A percentile compares a stretch with the other conserved stretches of the same genome.
phyloP scores from a whole-genome alignment of 2,329 filamentous ascomycete genomes.

The Septoria linicola region DNA sequence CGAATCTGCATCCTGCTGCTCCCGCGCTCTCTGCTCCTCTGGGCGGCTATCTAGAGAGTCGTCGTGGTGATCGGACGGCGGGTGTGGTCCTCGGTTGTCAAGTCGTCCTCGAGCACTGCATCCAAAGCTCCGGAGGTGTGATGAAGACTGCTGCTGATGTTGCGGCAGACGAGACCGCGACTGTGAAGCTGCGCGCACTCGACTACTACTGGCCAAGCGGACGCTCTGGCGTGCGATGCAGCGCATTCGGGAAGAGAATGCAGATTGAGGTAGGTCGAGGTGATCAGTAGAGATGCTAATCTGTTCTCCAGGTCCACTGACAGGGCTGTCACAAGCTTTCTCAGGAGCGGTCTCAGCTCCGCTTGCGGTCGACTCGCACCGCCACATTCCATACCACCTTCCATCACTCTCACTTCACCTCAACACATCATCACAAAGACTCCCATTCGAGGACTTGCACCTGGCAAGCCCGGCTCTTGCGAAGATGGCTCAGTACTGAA shows the following conservation, averaged over 20 bases:
- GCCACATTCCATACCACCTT: not conserved
- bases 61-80: slow-evolving; percentile 23
- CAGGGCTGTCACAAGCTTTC: not conserved
- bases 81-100: slow-evolving; percentile 25
- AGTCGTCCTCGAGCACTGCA: slow-evolving; percentile 18
- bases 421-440: too few relatives aligned
- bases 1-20: slow-evolving; percentile 14
- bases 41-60: slow-evolving; percentile 22
- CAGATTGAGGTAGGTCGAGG: too few relatives aligned
- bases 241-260: slow-evolving; percentile 28
- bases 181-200: slow-evolving; percentile 25
- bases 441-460: too few relatives aligned
- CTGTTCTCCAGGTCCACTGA: too few relatives aligned
- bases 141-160: slow-evolving; percentile 1
- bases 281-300: too few relatives aligned
- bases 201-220: slow-evolving; percentile 32
- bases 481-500: too few relatives aligned
- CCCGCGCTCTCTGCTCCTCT: slow-evolving; percentile 24
- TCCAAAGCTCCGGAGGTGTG: slow-evolving; percentile 28
- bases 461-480: too few relatives aligned
- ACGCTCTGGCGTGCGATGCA: slow-evolving; percentile 35
- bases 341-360: not conserved
- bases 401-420: too few relatives aligned
- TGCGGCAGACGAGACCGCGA: slow-evolving; percentile 10
- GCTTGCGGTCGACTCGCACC: too few relatives aligned